Conservation (phyloP, 164 flowering plant species). For the Litsea cubeba region DNA sequence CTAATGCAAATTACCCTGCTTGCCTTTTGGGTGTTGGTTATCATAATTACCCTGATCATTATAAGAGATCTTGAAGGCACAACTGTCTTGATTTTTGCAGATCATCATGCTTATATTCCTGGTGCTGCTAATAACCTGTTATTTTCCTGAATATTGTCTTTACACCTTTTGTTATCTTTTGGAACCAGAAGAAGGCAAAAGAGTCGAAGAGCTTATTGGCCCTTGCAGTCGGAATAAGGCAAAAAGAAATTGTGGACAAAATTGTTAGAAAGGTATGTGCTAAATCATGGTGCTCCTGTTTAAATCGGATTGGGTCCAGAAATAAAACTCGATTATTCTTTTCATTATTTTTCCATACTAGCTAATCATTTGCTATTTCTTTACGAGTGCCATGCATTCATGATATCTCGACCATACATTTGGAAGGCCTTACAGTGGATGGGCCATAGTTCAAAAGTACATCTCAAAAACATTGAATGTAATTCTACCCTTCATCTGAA, state of each 20-base stretch:
- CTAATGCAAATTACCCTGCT: too few relatives aligned
- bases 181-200: constrained; percentile 32
- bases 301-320: background rate
- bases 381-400: too few relatives aligned
- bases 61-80: background rate
- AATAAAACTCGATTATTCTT: background rate
- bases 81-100: background rate
- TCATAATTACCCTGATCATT: too few relatives aligned
- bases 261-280: constrained; percentile 66
- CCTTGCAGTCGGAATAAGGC: constrained; percentile 81
- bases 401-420: too few relatives aligned
- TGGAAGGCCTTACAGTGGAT: background rate
- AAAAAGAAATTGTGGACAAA: constrained; percentile 51
- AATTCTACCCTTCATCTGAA: background rate
- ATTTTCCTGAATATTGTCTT: background rate
- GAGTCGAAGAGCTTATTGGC: constrained; percentile 56
- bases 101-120: background rate
- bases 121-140: background rate
- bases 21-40: too few relatives aligned
- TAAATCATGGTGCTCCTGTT: constrained; percentile 1
- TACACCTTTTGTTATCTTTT: constrained; percentile 2
- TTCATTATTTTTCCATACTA: background rate
- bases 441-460: background rate
- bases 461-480: background rate
- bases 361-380: background rate